Evolutionary conservation across 2,329 filamentous ascomycete genomes (phyloP).

Genomic region (Ascochyta clinopodiicola): DNA sequence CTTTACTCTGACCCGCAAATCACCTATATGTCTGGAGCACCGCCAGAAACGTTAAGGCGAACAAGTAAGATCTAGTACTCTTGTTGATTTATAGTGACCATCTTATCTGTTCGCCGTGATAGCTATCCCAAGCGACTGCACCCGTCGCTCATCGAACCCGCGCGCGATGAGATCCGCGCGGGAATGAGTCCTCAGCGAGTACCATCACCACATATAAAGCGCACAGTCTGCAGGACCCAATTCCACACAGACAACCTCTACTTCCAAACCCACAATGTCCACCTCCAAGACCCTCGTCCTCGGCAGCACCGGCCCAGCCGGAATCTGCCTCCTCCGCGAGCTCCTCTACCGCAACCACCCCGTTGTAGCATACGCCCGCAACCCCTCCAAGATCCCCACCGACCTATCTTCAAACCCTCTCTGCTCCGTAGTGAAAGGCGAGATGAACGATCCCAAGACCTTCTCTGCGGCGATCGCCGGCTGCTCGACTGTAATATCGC

Average conservation of each 20-base stretch:
- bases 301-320: slow-evolving; percentile 9
- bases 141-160: neutral
- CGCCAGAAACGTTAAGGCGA: too few relatives aligned
- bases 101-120: too few relatives aligned
- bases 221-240: neutral
- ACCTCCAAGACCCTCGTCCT: neutral
- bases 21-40: too few relatives aligned
- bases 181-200: neutral
- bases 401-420: neutral
- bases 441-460: neutral
- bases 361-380: slow-evolving; percentile 4
- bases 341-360: slow-evolving; percentile 3
- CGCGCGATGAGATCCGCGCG: neutral
- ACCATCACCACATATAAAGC: neutral
- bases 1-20: too few relatives aligned
- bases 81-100: too few relatives aligned
- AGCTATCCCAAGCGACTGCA: too few relatives aligned
- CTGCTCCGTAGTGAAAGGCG: neutral
- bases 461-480: neutral
- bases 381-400: slow-evolving; percentile 4
- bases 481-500: slow-evolving; percentile 2
- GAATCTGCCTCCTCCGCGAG: slow-evolving; percentile 4
- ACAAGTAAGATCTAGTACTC: too few relatives aligned
- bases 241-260: neutral
- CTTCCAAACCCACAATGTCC: neutral